phyloP scores from a whole-genome alignment of 768 basidiomycete species.

The Lactarius vividus region DNA sequence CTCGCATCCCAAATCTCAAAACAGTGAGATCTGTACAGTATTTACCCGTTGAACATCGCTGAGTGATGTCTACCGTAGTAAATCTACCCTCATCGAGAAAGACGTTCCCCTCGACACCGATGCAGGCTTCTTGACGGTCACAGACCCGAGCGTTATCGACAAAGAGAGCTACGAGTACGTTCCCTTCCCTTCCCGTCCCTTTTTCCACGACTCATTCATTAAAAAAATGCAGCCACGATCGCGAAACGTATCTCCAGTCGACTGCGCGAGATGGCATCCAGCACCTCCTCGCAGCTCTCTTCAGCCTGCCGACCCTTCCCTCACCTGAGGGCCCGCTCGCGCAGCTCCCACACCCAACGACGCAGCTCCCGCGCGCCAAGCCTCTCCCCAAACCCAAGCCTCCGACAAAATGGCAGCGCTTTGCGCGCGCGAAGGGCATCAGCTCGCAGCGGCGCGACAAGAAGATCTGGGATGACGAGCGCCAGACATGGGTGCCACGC shows the following conservation, averaged over 20 bases:
- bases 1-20: conserved; percentile 26
- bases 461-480: conserved; percentile 92
- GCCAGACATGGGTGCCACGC: conserved; percentile 85
- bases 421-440: conserved; percentile 93
- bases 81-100: conserved; percentile 69
- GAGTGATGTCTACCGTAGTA: conserved; percentile 40
- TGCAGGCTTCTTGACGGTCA: conserved; percentile 76
- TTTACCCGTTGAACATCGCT: background rate
- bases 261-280: conserved; percentile 83
- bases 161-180: conserved; percentile 77
- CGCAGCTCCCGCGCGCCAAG: too few species aligned
- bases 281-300: conserved; percentile 73
- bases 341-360: too few species aligned
- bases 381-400: too few species aligned
- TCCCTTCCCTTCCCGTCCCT: background rate
- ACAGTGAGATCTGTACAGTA: conserved; percentile 15
- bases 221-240: conserved; percentile 52
- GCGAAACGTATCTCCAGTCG: conserved; percentile 76
- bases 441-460: conserved; percentile 72
- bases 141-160: conserved; percentile 86
- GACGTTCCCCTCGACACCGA: conserved; percentile 80
- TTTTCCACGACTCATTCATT: background rate
- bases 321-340: conserved; percentile 68
- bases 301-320: conserved; percentile 71
- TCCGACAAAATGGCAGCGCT: conserved; percentile 63